These are phyloP conservation scores for Vinca minor DNA, from an alignment of 257 asterid genomes.

Conservation along the genomic window DNA sequence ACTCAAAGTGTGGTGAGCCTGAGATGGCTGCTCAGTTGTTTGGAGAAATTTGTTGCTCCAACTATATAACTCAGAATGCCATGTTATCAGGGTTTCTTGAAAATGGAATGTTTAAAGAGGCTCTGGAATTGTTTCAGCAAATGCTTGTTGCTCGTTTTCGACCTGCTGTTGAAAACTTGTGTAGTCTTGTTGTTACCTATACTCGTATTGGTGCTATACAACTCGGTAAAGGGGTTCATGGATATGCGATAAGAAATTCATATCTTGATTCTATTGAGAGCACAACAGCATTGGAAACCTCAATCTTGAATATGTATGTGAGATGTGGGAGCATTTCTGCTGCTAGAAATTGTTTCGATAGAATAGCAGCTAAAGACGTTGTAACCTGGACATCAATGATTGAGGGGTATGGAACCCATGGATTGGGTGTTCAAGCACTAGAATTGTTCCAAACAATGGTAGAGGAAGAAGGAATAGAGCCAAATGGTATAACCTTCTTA, in stretches of 20 bases:
- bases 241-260: conserved; percentile 23
- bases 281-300: conserved; percentile 25
- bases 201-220: conserved; percentile 26
- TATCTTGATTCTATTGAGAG: conserved; percentile 7
- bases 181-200: conserved; percentile 25
- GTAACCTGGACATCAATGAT: conserved; percentile 49
- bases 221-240: conserved; percentile 36
- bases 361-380: conserved; percentile 30
- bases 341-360: conserved; percentile 31
- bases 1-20: conserved; percentile 28
- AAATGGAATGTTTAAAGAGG: conserved; percentile 25
- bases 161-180: conserved; percentile 24
- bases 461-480: conserved; percentile 32
- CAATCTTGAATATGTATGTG: conserved; percentile 38
- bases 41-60: conserved; percentile 16
- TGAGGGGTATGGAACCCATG: conserved; percentile 44
- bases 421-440: conserved; percentile 34
- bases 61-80: conserved; percentile 21
- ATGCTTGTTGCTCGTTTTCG: conserved; percentile 20
- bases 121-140: conserved; percentile 22
- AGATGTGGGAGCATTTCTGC: conserved; percentile 37
- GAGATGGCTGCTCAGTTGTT: conserved; percentile 25
- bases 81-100: conserved; percentile 19
- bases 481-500: conserved; percentile 35
- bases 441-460: conserved; percentile 29